Evolutionary conservation across 768 basidiomycete species (phyloP).

Genomic region (Leccinum barrowsii): DNA sequence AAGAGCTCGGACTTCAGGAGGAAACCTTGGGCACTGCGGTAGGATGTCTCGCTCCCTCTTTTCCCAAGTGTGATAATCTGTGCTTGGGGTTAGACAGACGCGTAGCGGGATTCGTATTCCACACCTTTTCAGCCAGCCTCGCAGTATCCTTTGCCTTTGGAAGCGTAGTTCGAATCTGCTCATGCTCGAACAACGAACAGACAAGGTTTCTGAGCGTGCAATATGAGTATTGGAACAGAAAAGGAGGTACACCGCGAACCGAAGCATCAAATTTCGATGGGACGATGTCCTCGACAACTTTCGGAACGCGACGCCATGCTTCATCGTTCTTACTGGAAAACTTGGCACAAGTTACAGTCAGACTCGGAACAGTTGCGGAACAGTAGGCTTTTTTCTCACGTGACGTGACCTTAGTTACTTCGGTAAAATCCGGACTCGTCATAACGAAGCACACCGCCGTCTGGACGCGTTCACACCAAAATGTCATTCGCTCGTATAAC

Average conservation of each 20-base stretch:
- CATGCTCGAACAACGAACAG: slow-evolving; percentile 89
- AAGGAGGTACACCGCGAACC: slow-evolving; percentile 44
- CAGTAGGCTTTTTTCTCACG: not conserved
- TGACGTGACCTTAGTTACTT: not conserved
- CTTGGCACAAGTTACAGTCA: too few species aligned
- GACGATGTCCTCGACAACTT: slow-evolving; percentile 90
- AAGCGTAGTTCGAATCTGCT: slow-evolving; percentile 92
- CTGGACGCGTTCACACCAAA: slow-evolving; percentile 23
- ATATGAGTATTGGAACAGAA: slow-evolving; percentile 5
- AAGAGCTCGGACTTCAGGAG: slow-evolving; percentile 68
- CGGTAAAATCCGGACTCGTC: slow-evolving; percentile 27
- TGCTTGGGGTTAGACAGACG: slow-evolving; percentile 4
- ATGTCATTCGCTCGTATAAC: slow-evolving; percentile 36
- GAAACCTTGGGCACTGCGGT: slow-evolving; percentile 71
- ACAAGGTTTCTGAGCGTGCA: slow-evolving; percentile 72
- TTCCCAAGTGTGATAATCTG: slow-evolving; percentile 94
- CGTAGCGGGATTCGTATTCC: not conserved
- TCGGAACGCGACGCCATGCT: slow-evolving; percentile 91
- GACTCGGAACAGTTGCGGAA: too few species aligned
- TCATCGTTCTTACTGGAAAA: slow-evolving; percentile 51
- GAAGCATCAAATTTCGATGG: slow-evolving; percentile 89
- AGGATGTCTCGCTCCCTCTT: slow-evolving; percentile 68
- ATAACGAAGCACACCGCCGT: not conserved
- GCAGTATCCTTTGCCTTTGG: slow-evolving; percentile 93
- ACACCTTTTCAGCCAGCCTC: slow-evolving; percentile 87